Conservation (phyloP, 192 early-diverging fungal genomes). For the Lobulomyces angularis region DNA sequence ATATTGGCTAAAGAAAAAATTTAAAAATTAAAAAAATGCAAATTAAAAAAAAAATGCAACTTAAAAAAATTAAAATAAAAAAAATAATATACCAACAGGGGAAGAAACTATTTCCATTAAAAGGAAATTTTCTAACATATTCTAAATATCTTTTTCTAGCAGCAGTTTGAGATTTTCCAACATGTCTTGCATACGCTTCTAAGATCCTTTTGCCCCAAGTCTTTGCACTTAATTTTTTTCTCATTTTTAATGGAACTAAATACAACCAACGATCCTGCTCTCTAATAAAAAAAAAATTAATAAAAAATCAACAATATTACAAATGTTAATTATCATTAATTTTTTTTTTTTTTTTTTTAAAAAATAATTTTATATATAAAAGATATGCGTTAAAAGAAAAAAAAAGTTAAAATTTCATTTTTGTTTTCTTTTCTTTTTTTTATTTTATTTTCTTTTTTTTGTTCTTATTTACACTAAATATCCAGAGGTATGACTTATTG, state of each 20-base stretch:
- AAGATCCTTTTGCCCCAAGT: constrained; percentile 18
- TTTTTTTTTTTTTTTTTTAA: constrained; percentile 3
- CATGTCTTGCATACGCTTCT: constrained; percentile 10
- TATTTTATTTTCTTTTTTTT: constrained; percentile 1
- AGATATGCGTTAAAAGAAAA: constrained; percentile 1
- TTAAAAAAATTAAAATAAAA: constrained; percentile 29
- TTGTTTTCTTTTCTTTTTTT: not conserved
- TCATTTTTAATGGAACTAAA: too few relatives aligned
- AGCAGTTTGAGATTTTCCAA: not conserved
- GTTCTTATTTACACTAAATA: constrained; percentile 20
- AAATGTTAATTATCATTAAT: not conserved
- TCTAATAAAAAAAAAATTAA: not conserved
- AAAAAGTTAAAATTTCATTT: not conserved
- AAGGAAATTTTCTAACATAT: constrained; percentile 29
- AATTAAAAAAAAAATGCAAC: constrained; percentile 38
- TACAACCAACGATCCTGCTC: too few relatives aligned
- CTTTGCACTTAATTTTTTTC: constrained; percentile 8
- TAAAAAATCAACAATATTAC: constrained; percentile 8
- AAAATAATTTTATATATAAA: constrained; percentile 3
- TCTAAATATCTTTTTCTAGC: constrained; percentile 27
- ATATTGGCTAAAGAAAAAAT: constrained; percentile 38
- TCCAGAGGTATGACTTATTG: constrained; percentile 19
- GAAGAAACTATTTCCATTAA: too few relatives aligned
- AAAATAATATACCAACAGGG: constrained; percentile 42
- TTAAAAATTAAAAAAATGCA: constrained; percentile 33